Evolutionary conservation across 257 asterid genomes (phyloP).

Genomic region (Sherardia arvensis): DNA sequence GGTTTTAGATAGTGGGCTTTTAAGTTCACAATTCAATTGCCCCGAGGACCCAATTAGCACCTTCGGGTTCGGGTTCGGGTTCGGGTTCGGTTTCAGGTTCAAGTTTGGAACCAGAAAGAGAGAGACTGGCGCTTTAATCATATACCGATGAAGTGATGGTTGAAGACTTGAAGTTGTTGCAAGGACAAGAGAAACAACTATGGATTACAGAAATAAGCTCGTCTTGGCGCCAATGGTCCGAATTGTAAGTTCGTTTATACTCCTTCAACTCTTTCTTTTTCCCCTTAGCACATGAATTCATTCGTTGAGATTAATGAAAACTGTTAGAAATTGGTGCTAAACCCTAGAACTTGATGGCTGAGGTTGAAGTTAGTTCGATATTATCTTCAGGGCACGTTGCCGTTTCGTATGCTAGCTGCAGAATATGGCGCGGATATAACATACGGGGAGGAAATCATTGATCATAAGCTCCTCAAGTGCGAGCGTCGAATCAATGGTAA

Average conservation of each 20-base stretch:
- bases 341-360: slow-evolving; percentile 2
- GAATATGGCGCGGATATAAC: slow-evolving; percentile 85
- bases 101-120: neutral
- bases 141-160: neutral
- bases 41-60: neutral
- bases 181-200: slow-evolving; percentile 8
- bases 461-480: slow-evolving; percentile 82
- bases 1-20: no score
- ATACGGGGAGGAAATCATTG: slow-evolving; percentile 92
- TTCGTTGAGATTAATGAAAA: neutral
- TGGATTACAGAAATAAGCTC: slow-evolving; percentile 68
- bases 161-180: neutral
- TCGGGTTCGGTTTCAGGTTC: neutral
- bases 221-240: slow-evolving; percentile 96
- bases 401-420: slow-evolving; percentile 79
- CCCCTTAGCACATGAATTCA: neutral
- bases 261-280: neutral
- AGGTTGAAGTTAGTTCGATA: slow-evolving; percentile 10
- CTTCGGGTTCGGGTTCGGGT: neutral
- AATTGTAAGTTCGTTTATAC: slow-evolving; percentile 45
- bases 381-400: slow-evolving; percentile 64
- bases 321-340: neutral
- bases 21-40: neutral
- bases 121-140: neutral
- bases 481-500: slow-evolving; percentile 69